phyloP scores from a whole-genome alignment of 306 rosid genomes.

The Vicia faba region DNA sequence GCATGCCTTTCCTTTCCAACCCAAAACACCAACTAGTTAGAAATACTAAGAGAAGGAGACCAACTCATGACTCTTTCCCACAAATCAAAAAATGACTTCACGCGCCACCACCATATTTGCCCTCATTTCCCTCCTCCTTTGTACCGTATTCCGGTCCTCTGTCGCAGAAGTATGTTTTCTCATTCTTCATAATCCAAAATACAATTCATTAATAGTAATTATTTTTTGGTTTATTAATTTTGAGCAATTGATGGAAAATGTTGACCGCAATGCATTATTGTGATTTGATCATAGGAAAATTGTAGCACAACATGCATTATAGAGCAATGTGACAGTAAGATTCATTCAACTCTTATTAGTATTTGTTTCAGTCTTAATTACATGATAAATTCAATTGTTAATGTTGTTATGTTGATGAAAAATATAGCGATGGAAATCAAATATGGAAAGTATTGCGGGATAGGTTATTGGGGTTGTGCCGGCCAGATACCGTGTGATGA shows the following conservation, averaged over 20 bases:
- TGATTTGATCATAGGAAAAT: constrained; percentile 35
- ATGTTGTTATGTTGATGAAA: constrained; percentile 1
- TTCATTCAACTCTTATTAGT: background rate
- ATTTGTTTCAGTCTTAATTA: background rate
- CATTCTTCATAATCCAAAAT: background rate
- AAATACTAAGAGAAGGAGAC: background rate
- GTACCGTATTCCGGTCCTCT: constrained; percentile 44
- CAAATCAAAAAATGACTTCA: constrained; percentile 27
- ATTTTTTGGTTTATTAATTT: background rate
- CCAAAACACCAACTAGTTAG: background rate
- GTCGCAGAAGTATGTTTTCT: constrained; percentile 14
- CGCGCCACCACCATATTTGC: constrained; percentile 43
- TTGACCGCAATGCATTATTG: background rate
- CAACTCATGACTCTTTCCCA: background rate
- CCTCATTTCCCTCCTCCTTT: constrained; percentile 44
- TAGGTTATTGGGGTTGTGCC: constrained; percentile 75
- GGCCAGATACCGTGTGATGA: constrained; percentile 90
- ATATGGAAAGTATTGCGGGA: constrained; percentile 91
- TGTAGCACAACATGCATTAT: constrained; percentile 75
- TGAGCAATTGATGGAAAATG: background rate
- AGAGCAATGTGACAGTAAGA: constrained; percentile 66
- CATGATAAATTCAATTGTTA: background rate
- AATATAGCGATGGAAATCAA: constrained; percentile 44
- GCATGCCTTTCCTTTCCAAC: background rate
- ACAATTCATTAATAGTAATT: no score